These are phyloP conservation scores for Hygrocybe punicea DNA, from an alignment of 768 basidiomycete genomes.

Conservation along the genomic window DNA sequence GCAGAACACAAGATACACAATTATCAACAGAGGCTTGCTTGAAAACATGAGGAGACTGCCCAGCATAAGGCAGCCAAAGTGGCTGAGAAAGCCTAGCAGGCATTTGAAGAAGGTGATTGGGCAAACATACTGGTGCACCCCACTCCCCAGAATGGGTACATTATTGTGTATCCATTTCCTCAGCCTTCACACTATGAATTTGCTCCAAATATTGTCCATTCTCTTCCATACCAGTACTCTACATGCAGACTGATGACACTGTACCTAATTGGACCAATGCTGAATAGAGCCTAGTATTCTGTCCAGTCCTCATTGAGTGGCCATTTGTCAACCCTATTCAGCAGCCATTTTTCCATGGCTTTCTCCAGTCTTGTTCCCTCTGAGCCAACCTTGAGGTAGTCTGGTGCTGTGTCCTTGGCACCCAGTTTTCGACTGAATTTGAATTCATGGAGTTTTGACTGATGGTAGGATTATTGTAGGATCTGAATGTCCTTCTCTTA, in stretches of 20 bases:
- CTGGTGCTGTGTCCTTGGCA: conserved; percentile 14
- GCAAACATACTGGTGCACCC: background rate
- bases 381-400: conserved; percentile 16
- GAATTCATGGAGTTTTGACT: conserved; percentile 20
- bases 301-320: conserved; percentile 15
- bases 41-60: background rate
- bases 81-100: background rate
- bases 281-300: background rate
- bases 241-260: background rate
- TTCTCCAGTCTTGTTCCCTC: conserved; percentile 9
- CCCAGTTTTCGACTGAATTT: conserved; percentile 15
- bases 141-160: background rate
- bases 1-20: conserved; percentile 6
- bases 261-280: background rate
- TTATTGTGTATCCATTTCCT: background rate
- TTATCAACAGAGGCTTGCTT: background rate
- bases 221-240: background rate
- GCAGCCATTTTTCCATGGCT: conserved; percentile 18
- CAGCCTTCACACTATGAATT: background rate
- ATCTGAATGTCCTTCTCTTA: background rate
- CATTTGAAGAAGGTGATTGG: background rate
- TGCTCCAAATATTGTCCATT: background rate
- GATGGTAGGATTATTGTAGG: conserved; percentile 10
- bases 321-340: conserved; percentile 13
- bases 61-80: background rate